phyloP scores from a whole-genome alignment of 441 rosid species.

The Raphanus hybrid region DNA sequence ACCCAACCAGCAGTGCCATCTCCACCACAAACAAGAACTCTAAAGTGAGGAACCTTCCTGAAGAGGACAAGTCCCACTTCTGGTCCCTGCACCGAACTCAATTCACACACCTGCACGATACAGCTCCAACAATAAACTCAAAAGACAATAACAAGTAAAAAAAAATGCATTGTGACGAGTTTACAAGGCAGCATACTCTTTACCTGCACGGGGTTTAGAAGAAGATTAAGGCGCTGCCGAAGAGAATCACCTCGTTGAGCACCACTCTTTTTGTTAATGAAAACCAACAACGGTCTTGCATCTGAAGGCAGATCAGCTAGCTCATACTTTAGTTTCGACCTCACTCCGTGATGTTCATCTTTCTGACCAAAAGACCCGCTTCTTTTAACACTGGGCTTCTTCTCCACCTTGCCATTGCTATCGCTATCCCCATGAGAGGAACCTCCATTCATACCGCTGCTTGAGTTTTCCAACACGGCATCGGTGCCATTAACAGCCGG shows the following conservation, averaged over 20 bases:
- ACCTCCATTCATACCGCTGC: slow-evolving; percentile 47
- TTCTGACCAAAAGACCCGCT: slow-evolving; percentile 72
- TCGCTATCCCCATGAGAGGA: slow-evolving; percentile 47
- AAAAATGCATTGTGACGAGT: not conserved
- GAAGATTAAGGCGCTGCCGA: slow-evolving; percentile 80
- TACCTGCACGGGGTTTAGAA: slow-evolving; percentile 96
- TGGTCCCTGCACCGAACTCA: slow-evolving; percentile 89
- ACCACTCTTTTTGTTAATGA: slow-evolving; percentile 96
- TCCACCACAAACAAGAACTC: slow-evolving; percentile 96
- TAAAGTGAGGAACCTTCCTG: slow-evolving; percentile 94
- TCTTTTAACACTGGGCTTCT: slow-evolving; percentile 62
- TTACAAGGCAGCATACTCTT: slow-evolving; percentile 15
- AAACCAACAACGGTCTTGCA: slow-evolving; percentile 89
- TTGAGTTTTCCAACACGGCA: slow-evolving; percentile 57
- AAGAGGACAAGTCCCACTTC: slow-evolving; percentile 90
- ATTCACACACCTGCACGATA: slow-evolving; percentile 76
- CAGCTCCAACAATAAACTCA: slow-evolving; percentile 22
- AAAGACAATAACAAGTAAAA: not conserved
- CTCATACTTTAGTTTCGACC: slow-evolving; percentile 80
- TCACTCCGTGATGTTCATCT: slow-evolving; percentile 68
- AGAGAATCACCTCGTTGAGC: slow-evolving; percentile 94
- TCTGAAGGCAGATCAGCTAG: slow-evolving; percentile 85
- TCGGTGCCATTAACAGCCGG: slow-evolving; percentile 52
- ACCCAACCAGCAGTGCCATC: slow-evolving; percentile 99
- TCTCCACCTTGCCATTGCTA: slow-evolving; percentile 55